phyloP scores from a whole-genome alignment of 768 basidiomycete species.

The Hericium erinaceus region DNA sequence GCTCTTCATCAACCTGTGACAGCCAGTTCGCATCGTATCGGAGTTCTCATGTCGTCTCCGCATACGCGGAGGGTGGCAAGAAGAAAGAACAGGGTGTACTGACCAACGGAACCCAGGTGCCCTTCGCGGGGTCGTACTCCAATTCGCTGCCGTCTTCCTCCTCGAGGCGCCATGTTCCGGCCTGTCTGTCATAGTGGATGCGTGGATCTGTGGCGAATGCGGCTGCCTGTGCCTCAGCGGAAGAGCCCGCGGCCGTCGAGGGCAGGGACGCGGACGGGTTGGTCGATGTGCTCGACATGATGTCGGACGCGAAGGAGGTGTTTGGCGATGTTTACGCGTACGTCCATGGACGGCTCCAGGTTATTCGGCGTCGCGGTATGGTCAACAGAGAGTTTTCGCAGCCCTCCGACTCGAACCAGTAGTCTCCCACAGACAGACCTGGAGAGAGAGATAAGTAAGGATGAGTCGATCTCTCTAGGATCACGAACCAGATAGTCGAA shows the following conservation, averaged over 20 bases:
- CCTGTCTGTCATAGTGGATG: conserved; percentile 68
- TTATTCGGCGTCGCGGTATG: too few species aligned
- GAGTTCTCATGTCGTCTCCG: conserved; percentile 6
- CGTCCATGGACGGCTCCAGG: too few species aligned
- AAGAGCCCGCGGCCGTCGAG: conserved; percentile 39
- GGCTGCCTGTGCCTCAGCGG: conserved; percentile 46
- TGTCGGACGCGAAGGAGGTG: not conserved
- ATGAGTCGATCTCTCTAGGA: too few species aligned
- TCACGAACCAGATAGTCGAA: too few species aligned
- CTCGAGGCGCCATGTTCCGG: conserved; percentile 82
- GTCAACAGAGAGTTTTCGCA: too few species aligned
- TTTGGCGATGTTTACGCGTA: not conserved
- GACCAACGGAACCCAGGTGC: conserved; percentile 79
- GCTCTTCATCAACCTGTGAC: conserved; percentile 75
- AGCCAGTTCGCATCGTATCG: conserved; percentile 2
- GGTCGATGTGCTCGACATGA: conserved; percentile 28
- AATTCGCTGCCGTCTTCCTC: conserved; percentile 84
- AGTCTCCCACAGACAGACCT: too few species aligned
- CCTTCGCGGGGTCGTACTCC: conserved; percentile 75
- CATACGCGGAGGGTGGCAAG: not conserved
- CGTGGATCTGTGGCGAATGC: conserved; percentile 77
- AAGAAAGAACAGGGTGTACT: conserved; percentile 22
- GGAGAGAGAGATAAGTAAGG: too few species aligned
- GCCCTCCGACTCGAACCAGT: too few species aligned
- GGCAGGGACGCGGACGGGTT: conserved; percentile 19